phyloP scores from a whole-genome alignment of 2,329 filamentous ascomycete species.

The Beauveria scarabaeidicola region DNA sequence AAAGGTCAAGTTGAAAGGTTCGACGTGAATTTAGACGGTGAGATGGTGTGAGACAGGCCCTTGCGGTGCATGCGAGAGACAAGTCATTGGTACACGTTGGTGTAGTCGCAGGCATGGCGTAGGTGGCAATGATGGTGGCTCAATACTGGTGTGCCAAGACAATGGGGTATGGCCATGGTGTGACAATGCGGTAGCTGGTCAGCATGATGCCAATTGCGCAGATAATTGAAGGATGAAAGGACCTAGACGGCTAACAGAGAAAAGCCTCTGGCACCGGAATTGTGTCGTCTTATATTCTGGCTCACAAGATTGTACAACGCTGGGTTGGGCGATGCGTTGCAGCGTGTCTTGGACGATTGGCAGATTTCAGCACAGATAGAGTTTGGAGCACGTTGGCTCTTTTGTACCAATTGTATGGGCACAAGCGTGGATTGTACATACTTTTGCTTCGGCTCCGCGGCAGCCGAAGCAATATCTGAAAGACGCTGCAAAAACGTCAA shows the following conservation, averaged over 20 bases:
- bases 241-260: background rate
- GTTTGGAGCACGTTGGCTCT: background rate
- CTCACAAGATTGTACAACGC: background rate
- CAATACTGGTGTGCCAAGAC: background rate
- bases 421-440: background rate
- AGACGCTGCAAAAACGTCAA: too few species aligned
- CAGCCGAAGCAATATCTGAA: background rate
- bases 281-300: background rate
- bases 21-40: background rate
- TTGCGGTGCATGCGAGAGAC: background rate
- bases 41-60: conserved; percentile 4
- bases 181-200: background rate
- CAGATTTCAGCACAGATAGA: background rate
- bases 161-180: background rate
- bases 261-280: background rate
- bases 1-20: background rate
- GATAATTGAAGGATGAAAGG: background rate
- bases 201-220: background rate
- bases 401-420: background rate
- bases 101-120: background rate
- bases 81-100: conserved; percentile 8
- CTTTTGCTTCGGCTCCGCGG: background rate
- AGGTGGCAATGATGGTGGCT: background rate
- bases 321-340: background rate
- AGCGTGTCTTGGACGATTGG: conserved; percentile 12